These are phyloP conservation scores for Stachybotrys chartarum DNA, from an alignment of 2,329 filamentous ascomycete species.

Conservation along the genomic window DNA sequence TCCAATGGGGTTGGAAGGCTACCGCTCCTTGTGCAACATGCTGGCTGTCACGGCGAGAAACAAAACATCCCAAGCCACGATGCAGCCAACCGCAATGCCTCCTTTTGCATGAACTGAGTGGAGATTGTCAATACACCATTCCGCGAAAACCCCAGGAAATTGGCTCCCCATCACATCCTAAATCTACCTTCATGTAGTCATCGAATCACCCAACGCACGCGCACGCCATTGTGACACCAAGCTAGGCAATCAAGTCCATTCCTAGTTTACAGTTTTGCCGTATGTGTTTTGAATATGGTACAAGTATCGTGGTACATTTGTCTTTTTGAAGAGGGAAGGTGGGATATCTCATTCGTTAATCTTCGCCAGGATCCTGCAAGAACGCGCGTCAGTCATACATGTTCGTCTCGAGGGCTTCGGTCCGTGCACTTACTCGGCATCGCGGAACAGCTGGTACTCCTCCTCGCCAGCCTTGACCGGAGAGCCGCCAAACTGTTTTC, in stretches of 20 bases:
- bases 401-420: background rate
- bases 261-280: background rate
- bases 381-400: conserved; percentile 6
- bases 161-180: background rate
- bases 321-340: conserved; percentile 5
- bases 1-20: background rate
- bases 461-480: conserved; percentile 97
- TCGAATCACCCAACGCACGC: background rate
- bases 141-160: background rate
- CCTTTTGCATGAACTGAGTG: background rate
- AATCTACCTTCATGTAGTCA: background rate
- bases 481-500: conserved; percentile 74
- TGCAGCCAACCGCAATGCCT: background rate
- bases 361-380: conserved; percentile 83
- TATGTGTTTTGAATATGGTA: conserved; percentile 17
- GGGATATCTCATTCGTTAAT: conserved; percentile 73
- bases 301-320: conserved; percentile 25
- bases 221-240: background rate
- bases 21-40: background rate
- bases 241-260: background rate
- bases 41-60: background rate
- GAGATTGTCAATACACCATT: background rate
- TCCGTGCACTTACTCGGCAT: conserved; percentile 76
- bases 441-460: conserved; percentile 91
- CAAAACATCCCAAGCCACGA: background rate